A percentile compares a stretch with the other conserved stretches of the same genome.
Evolutionary conservation across 441 rosid genomes (phyloP).

Genomic region (Breynia disticha): DNA sequence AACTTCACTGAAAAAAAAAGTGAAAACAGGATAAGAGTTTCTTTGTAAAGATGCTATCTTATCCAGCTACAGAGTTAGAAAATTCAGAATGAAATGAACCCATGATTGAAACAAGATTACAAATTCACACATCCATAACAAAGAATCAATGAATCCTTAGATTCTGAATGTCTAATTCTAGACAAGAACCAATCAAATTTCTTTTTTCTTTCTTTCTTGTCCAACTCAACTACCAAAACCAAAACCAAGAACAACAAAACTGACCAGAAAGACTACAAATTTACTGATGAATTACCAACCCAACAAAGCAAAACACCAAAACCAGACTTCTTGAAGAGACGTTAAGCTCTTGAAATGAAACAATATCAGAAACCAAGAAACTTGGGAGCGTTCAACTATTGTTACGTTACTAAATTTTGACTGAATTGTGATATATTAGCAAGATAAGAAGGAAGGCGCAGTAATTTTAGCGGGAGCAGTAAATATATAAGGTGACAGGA

Average conservation of each 20-base stretch:
- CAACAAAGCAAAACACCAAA: no score
- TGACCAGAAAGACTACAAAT: slow-evolving; percentile 32
- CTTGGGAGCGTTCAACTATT: no score
- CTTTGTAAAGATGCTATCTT: slow-evolving; percentile 33
- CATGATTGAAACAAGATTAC: slow-evolving; percentile 22
- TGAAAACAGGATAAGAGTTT: slow-evolving; percentile 14
- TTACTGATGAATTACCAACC: slow-evolving; percentile 22
- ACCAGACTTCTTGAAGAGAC: slow-evolving; percentile 15
- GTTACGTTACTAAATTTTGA: no score
- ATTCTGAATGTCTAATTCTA: slow-evolving; percentile 32
- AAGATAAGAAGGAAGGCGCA: slow-evolving; percentile 6
- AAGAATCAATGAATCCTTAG: slow-evolving; percentile 38
- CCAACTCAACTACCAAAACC: slow-evolving; percentile 16
- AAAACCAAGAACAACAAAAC: slow-evolving; percentile 23
- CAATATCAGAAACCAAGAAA: slow-evolving; percentile 3
- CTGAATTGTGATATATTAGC: no score
- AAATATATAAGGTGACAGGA: slow-evolving; percentile 16
- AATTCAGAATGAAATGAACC: slow-evolving; percentile 16
- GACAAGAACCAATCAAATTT: slow-evolving; percentile 16
- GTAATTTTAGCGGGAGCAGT: neutral
- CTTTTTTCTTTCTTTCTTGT: slow-evolving; percentile 13
- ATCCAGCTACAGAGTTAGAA: slow-evolving; percentile 27
- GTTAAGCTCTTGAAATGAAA: slow-evolving; percentile 21
- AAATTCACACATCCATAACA: slow-evolving; percentile 20
- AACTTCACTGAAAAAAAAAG: slow-evolving; percentile 21